phyloP scores from a whole-genome alignment of 2,329 filamentous ascomycete species.

The Kalmusia sp. region DNA sequence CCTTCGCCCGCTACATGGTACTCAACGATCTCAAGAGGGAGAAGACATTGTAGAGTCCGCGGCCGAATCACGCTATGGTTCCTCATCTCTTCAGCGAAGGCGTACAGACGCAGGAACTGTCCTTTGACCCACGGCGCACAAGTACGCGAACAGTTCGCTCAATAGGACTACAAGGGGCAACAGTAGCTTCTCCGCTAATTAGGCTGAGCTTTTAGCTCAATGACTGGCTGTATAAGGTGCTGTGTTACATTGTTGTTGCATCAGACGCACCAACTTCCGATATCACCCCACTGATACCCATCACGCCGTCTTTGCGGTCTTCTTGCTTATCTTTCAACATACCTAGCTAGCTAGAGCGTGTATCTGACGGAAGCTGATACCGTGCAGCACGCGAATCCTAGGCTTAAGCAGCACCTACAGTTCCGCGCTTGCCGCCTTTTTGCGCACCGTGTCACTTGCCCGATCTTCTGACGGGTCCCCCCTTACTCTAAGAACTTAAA shows the following conservation, averaged over 20 bases:
- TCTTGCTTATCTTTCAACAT: background rate
- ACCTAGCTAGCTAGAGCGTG: background rate
- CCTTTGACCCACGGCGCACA: background rate
- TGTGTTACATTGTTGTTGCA: constrained; percentile 1
- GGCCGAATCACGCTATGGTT: background rate
- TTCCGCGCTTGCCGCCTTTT: constrained; percentile 15
- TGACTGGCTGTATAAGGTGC: background rate
- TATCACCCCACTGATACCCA: background rate
- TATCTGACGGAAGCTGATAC: background rate
- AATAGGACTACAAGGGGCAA: background rate
- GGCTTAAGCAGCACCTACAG: background rate
- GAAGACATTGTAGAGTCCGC: constrained; percentile 41
- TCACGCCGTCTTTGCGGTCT: background rate
- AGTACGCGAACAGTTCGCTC: background rate
- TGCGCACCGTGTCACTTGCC: constrained; percentile 17
- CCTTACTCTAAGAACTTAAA: background rate
- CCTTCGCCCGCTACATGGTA: constrained; percentile 90
- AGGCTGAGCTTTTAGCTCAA: background rate
- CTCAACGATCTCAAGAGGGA: constrained; percentile 82
- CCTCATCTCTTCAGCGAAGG: background rate
- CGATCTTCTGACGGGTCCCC: background rate
- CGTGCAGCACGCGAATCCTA: background rate
- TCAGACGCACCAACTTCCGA: background rate
- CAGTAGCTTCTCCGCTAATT: background rate
- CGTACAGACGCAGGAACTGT: background rate